These are phyloP conservation scores for Annona squamosa DNA, from an alignment of 164 flowering plant genomes.

Conservation along the genomic window DNA sequence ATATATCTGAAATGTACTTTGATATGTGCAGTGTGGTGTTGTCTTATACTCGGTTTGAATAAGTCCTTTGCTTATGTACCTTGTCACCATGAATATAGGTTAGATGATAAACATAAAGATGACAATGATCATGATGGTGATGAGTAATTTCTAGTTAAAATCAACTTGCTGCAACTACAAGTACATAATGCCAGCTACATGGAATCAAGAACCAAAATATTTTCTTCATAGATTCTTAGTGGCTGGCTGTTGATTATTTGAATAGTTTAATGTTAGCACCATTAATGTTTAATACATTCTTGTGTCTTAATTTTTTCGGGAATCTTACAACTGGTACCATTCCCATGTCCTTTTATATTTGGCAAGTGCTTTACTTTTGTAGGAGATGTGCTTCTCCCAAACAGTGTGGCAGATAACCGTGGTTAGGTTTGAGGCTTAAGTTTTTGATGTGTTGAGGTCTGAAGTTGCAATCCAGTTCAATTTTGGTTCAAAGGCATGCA, in stretches of 20 bases:
- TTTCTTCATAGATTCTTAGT: not conserved
- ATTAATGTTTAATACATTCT: not conserved
- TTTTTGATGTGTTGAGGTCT: not conserved
- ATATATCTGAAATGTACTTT: too few species aligned
- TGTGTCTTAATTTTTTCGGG: not conserved
- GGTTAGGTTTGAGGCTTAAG: not conserved
- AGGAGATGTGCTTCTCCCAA: not conserved
- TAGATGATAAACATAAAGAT: not conserved
- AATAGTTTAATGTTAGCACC: not conserved
- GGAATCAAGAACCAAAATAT: not conserved
- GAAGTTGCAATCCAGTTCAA: not conserved
- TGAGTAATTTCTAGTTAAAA: not conserved
- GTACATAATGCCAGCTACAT: not conserved
- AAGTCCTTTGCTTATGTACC: too few species aligned
- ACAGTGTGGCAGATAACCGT: not conserved
- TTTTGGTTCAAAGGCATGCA: not conserved
- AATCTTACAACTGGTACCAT: not conserved
- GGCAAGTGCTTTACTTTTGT: not conserved
- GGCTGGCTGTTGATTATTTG: not conserved
- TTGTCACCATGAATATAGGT: too few species aligned
- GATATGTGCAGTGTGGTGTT: too few species aligned
- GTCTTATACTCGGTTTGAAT: too few species aligned
- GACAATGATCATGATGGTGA: not conserved
- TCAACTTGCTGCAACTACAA: too few species aligned
- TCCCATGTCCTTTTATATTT: not conserved